Evolutionary conservation across 148 eudicot species (phyloP).

Genomic region (Nyssa sinensis): DNA sequence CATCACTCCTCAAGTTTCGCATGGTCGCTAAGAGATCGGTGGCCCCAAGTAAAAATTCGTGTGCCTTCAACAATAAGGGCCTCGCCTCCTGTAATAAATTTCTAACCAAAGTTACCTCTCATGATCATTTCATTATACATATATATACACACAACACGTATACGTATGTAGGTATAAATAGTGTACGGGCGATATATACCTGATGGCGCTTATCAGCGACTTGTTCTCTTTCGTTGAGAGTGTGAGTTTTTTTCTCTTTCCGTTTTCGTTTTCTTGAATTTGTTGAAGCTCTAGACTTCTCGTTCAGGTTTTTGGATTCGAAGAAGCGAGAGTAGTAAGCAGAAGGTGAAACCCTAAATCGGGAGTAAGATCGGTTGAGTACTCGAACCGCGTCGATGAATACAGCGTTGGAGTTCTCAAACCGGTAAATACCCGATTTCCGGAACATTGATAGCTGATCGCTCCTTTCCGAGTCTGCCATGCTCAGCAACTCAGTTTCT

Average conservation of each 20-base stretch:
- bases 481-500: no score
- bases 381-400: conserved; percentile 84
- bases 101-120: background rate
- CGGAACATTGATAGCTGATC: conserved; percentile 31
- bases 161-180: background rate
- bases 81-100: conserved; percentile 62
- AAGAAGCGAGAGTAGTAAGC: conserved; percentile 85
- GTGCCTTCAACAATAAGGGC: conserved; percentile 61
- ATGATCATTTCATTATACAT: background rate
- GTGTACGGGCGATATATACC: conserved; percentile 36
- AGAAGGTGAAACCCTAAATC: conserved; percentile 61
- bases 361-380: conserved; percentile 62
- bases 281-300: conserved; percentile 12
- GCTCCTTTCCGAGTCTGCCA: conserved; percentile 42
- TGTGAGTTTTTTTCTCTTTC: conserved; percentile 31
- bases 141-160: background rate
- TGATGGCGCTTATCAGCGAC: conserved; percentile 77
- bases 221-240: conserved; percentile 62
- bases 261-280: conserved; percentile 48
- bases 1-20: conserved; percentile 47
- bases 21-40: conserved; percentile 46
- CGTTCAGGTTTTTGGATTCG: conserved; percentile 19
- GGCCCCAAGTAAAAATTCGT: conserved; percentile 51
- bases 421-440: conserved; percentile 56
- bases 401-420: conserved; percentile 37